These are phyloP conservation scores for Radiomyces spectabilis DNA, from an alignment of 192 early-diverging fungal species.

Conservation along the genomic window DNA sequence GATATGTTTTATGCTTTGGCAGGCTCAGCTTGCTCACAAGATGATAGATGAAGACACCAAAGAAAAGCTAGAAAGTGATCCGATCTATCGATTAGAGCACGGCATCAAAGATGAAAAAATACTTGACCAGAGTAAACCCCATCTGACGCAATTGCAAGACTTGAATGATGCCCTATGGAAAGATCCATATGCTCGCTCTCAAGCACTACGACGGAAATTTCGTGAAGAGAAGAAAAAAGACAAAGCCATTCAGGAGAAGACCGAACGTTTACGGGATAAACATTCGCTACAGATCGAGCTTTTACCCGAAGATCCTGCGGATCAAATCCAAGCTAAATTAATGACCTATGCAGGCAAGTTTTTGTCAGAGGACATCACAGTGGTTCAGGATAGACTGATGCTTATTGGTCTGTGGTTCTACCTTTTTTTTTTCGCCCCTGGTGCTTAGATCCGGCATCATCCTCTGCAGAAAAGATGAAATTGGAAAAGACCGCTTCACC, in stretches of 20 bases:
- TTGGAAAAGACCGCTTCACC: conserved; percentile 12
- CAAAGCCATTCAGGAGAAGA: conserved; percentile 37
- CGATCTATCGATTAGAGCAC: conserved; percentile 60
- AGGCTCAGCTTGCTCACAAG: conserved; percentile 3
- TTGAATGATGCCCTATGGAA: conserved; percentile 69
- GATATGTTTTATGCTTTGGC: conserved; percentile 4
- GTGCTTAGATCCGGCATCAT: conserved; percentile 10
- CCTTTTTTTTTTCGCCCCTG: too few relatives aligned
- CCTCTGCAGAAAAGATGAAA: conserved; percentile 22
- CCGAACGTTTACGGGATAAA: conserved; percentile 45
- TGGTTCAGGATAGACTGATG: not conserved
- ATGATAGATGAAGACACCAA: conserved; percentile 37
- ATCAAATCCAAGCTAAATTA: conserved; percentile 40
- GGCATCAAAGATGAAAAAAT: conserved; percentile 39
- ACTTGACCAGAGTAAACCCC: conserved; percentile 33
- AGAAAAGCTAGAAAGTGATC: conserved; percentile 35
- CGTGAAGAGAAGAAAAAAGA: conserved; percentile 57
- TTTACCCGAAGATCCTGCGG: conserved; percentile 40
- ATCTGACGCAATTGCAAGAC: conserved; percentile 51
- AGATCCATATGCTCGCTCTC: conserved; percentile 71
- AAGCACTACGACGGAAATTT: conserved; percentile 63
- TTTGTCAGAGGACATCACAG: too few relatives aligned
- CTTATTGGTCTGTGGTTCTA: too few relatives aligned
- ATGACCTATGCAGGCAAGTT: conserved; percentile 37
- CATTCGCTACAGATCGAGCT: conserved; percentile 53